Evolutionary conservation across 169 alveolate genomes (phyloP), one percentile per base, ranked within the genome.

Genomic region (Cryptosporidium viatorum): DNA sequence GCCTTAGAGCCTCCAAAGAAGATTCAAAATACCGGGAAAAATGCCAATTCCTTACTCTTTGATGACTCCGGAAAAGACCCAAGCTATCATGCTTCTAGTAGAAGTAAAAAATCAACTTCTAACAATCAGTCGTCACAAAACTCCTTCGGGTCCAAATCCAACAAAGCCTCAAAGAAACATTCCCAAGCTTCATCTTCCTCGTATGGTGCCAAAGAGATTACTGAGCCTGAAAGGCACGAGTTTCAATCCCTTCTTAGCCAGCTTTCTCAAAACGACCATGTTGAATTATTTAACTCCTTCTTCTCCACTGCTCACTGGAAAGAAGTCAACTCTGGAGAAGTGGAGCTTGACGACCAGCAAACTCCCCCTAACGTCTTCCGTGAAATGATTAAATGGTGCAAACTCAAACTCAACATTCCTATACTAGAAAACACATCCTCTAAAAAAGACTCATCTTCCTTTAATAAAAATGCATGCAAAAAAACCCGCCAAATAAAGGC

Each of bases 201-300:
- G 2, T 23, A 43, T 29, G n/a, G 43, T 3, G 39, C 12, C 21
- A 55, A 73, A 26, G 68, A 9, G 4, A 80, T 80, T 6, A 80
- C 80, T 29, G 89, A 80, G 39, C 23, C 69, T 5, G 89, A 80
- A 26, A 80, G 89, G 3, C 89, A 58, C 29, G 89, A 80, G 41
- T 80, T 80, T 37, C 89, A 80, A n/a, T 80, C 74, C 3, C 70
- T 80, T 23, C 75, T 80, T 18, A 39, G 80, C 31, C 71, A 80
- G 33, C 89, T 80, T 33, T 80, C 89, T 21, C 89, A 80, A 26
- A 80, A 80, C 33, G 75, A 80, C 67, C 89, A 80, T 65, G 89
- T 80, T 37, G 89, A 80, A 26, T 31, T 80, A 29, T 80, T 80
- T 21, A 80, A 80, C 45, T 80, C 89, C 1, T 80, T 80, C 35